phyloP scores from a whole-genome alignment of 2,329 filamentous ascomycete genomes.

The Dothistroma pini region DNA sequence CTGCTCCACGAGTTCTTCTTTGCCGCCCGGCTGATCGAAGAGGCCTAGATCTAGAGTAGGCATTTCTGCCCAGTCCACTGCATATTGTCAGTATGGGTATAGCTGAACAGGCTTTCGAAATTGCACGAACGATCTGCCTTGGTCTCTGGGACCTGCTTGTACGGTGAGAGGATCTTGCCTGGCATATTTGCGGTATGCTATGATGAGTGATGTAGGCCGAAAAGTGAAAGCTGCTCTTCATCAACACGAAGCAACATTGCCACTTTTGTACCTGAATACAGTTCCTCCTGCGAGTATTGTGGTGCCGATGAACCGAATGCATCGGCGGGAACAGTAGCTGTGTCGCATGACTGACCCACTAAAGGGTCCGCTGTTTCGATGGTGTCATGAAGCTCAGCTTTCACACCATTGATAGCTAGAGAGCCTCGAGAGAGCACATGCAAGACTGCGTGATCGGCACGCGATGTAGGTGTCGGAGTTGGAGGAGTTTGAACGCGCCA shows the following conservation, averaged over 20 bases:
- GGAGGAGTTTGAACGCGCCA: too few relatives aligned
- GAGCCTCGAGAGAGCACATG: too few relatives aligned
- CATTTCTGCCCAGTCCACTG: slow-evolving; percentile 50
- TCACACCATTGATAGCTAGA: slow-evolving; percentile 18
- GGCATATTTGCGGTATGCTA: slow-evolving; percentile 13
- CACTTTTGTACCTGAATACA: neutral
- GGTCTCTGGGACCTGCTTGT: slow-evolving; percentile 32
- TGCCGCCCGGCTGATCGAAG: slow-evolving; percentile 53
- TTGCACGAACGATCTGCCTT: slow-evolving; percentile 26
- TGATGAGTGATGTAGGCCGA: neutral
- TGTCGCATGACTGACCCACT: slow-evolving; percentile 9
- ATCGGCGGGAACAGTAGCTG: neutral
- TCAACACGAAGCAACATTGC: neutral
- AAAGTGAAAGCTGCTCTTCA: neutral
- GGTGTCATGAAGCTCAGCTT: slow-evolving; percentile 23
- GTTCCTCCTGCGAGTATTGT: slow-evolving; percentile 1
- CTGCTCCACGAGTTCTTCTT: slow-evolving; percentile 50
- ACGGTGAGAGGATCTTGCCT: slow-evolving; percentile 24
- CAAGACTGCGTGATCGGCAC: neutral
- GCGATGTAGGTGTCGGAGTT: too few relatives aligned
- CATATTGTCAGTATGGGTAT: neutral
- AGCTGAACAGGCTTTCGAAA: neutral
- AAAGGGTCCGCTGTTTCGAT: slow-evolving; percentile 15
- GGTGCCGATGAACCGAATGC: slow-evolving; percentile 18
- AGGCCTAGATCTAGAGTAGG: slow-evolving; percentile 55